Evolutionary conservation across 495 filamentous ascomycete species (phyloP).

Genomic region (Rusavskia elegans): DNA sequence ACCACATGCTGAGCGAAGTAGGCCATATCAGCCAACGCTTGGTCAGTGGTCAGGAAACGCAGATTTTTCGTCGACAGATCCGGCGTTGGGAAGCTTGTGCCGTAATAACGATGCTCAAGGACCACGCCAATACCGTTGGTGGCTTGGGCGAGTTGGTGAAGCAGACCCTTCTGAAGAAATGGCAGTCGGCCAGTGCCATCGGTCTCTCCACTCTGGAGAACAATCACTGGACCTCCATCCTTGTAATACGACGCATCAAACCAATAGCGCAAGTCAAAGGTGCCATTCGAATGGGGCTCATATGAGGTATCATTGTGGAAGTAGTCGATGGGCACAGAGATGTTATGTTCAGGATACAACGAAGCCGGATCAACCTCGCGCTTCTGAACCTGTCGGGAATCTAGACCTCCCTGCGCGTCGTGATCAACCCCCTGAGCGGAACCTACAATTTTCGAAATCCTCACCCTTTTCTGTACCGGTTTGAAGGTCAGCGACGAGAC

Average conservation of each 20-base stretch:
- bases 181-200: constrained; percentile 36
- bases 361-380: constrained; percentile 22
- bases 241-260: constrained; percentile 52
- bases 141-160: constrained; percentile 41
- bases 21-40: constrained; percentile 53
- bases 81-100: constrained; percentile 38
- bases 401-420: background rate
- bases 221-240: constrained; percentile 55
- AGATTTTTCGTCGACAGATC: constrained; percentile 48
- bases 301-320: constrained; percentile 57
- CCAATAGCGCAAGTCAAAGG: constrained; percentile 54
- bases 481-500: background rate
- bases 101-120: constrained; percentile 64
- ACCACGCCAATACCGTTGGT: constrained; percentile 58
- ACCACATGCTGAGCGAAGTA: constrained; percentile 55
- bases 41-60: constrained; percentile 61
- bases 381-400: background rate
- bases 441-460: background rate
- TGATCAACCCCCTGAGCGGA: background rate
- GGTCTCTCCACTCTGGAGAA: constrained; percentile 52
- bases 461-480: background rate
- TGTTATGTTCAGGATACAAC: constrained; percentile 40
- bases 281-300: constrained; percentile 45
- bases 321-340: constrained; percentile 56
- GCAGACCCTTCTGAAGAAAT: constrained; percentile 55